Evolutionary conservation across 1,284 basidiomycete species (phyloP), one percentile per base, ranked within the genome.

Genomic region (Cutaneotrichosporon cavernicola): DNA sequence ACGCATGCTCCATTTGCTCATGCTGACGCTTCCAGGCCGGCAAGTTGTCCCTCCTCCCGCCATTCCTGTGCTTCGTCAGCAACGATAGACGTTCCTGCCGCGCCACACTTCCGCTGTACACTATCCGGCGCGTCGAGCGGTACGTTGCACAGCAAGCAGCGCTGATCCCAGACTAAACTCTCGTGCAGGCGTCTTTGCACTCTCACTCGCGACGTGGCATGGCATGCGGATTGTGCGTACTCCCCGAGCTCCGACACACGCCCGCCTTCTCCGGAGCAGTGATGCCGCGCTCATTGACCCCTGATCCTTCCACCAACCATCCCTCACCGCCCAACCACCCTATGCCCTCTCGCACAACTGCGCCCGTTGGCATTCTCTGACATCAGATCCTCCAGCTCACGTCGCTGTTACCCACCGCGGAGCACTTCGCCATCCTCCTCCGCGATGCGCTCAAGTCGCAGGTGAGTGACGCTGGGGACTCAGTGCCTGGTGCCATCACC

Each of bases 151-250:
- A 2, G 3, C 21, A 21, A 1, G 47, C 14, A 6, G 11, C 14
- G 49, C 64, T 65, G 46, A 62, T 59, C 4, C 61, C 50, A 75
- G 79, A 49, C 83, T 94, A 60, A 94, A 93, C 79, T 90, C 91
- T 22, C 86, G 93, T 40, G 91, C 93, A 26, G 95, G 94, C 6
- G 90, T 98, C 34, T 98, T 98, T 76, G 96, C 96, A 6, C 85
- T 99, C 49, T 93, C 92, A 72, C 83, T 99, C 32, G 87, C 89
- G n/a, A 88, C 93, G 62, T 99, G 95, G 93, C 93, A 98, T 78
- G 90, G 91, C 53, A 88, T 92, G 85, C 91, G 97, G 83, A 90
- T 97, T 73, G 92, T 95, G 68, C 70, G 90, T 86, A 31, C 53
- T 53, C 26, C 30, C 43, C 43, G 18, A n/a, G 16, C 43, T 46